Evolutionary conservation across 2,329 filamentous ascomycete genomes (phyloP).

Genomic region (Apiospora kogelbergensis): DNA sequence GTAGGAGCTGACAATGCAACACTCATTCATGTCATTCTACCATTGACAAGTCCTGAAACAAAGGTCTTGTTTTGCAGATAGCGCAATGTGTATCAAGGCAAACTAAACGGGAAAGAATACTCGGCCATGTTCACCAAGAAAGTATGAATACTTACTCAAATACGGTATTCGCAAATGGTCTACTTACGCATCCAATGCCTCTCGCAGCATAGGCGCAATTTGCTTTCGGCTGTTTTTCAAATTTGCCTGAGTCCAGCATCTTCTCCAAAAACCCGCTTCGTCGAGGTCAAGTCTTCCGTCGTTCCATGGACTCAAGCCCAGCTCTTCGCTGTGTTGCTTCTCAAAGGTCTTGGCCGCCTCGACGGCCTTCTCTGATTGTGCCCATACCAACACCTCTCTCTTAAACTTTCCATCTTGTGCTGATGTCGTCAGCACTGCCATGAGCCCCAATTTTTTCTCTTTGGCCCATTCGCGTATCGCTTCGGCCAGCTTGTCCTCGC

Average conservation of each 20-base stretch:
- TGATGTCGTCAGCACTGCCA: slow-evolving; percentile 69
- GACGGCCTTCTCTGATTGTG: slow-evolving; percentile 42
- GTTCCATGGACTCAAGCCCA: slow-evolving; percentile 58
- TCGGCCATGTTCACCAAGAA: not conserved
- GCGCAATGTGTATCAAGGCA: not conserved
- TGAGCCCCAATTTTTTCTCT: slow-evolving; percentile 62
- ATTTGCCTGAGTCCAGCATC: slow-evolving; percentile 67
- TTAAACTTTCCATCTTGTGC: slow-evolving; percentile 54
- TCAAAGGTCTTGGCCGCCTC: slow-evolving; percentile 57
- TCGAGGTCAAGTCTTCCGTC: slow-evolving; percentile 45
- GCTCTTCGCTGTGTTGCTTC: slow-evolving; percentile 38
- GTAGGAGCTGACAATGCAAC: not conserved
- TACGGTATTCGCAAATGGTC: not conserved
- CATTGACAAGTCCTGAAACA: not conserved
- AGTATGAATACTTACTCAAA: not conserved
- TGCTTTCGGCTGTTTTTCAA: slow-evolving; percentile 66
- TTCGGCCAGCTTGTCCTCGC: slow-evolving; percentile 44
- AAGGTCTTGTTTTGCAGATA: not conserved
- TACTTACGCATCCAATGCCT: slow-evolving; percentile 40
- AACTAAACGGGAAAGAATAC: no score
- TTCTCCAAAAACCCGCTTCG: slow-evolving; percentile 44
- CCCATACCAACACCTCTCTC: slow-evolving; percentile 70
- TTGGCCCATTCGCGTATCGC: slow-evolving; percentile 52
- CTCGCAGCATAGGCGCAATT: slow-evolving; percentile 65
- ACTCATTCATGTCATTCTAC: not conserved